Percentiles rank a stretch among this genome's conserved stretches.
These are phyloP conservation scores for Bipolaris bicolor DNA, from an alignment of 2,329 filamentous ascomycete species.

Conservation along the genomic window DNA sequence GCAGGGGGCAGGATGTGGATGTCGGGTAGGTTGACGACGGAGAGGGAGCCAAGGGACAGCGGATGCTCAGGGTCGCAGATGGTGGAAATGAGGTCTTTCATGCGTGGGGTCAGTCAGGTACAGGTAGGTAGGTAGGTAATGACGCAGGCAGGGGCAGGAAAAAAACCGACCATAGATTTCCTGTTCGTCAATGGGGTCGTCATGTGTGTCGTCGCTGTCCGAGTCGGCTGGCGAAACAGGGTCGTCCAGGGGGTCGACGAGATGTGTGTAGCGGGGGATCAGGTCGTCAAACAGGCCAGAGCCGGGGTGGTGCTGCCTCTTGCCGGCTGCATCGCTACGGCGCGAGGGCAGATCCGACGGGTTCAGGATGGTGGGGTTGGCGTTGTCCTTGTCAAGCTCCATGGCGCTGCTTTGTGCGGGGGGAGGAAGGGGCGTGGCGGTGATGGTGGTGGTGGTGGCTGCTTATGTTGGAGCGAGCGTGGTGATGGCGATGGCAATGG, in stretches of 20 bases:
- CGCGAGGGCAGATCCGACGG: conserved; percentile 87
- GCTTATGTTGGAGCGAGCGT: not conserved
- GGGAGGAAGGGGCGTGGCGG: conserved; percentile 3
- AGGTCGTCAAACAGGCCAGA: conserved; percentile 62
- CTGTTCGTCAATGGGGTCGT: conserved; percentile 92
- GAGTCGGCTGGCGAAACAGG: conserved; percentile 47
- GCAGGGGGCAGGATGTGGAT: conserved; percentile 77
- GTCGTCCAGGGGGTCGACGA: conserved; percentile 57
- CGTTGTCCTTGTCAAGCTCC: conserved; percentile 67
- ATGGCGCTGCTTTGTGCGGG: conserved; percentile 26
- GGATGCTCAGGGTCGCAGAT: conserved; percentile 98
- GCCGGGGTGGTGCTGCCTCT: conserved; percentile 55
- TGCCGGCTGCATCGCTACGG: conserved; percentile 54
- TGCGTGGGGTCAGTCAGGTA: conserved; percentile 28
- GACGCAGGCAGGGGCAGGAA: not conserved
- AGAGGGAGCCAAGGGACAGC: conserved; percentile 87
- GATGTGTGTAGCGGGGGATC: conserved; percentile 56
- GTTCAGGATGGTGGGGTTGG: conserved; percentile 91
- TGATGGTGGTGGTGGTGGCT: not conserved
- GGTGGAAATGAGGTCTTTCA: conserved; percentile 83
- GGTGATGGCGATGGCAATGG: not conserved
- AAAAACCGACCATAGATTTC: conserved; percentile 80
- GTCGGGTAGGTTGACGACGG: conserved; percentile 94
- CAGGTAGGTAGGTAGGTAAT: not conserved
- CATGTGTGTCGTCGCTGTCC: conserved; percentile 65